These are phyloP conservation scores for Penicillium parvum DNA, from an alignment of 495 filamentous ascomycete species.

Conservation along the genomic window DNA sequence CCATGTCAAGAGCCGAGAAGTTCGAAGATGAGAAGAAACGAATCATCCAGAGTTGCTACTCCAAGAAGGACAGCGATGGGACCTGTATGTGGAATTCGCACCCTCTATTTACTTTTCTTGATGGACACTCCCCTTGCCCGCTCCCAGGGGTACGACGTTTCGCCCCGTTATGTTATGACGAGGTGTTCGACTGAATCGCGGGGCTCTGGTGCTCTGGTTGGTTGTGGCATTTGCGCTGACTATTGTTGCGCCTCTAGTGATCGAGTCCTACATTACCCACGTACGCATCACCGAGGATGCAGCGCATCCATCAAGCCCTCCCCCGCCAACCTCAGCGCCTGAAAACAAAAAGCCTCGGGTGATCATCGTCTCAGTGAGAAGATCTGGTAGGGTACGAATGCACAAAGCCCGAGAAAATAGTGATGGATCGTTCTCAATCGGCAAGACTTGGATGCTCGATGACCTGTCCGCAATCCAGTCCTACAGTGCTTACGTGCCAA, in stretches of 20 bases:
- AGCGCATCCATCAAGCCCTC: conserved; percentile 75
- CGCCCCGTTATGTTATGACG: neutral
- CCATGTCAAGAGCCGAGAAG: conserved; percentile 69
- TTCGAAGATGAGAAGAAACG: conserved; percentile 95
- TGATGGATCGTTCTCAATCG: conserved; percentile 92
- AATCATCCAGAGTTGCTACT: conserved; percentile 89
- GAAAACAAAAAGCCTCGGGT: conserved; percentile 82
- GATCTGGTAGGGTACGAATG: conserved; percentile 86
- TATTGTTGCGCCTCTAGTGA: conserved; percentile 45
- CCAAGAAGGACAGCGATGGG: conserved; percentile 79
- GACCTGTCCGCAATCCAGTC: conserved; percentile 79
- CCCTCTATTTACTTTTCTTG: neutral
- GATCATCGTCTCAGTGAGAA: conserved; percentile 87
- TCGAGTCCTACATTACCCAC: conserved; percentile 97
- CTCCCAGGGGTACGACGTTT: conserved; percentile 8
- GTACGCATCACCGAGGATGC: conserved; percentile 84
- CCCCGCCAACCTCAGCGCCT: conserved; percentile 64
- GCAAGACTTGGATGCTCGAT: conserved; percentile 95
- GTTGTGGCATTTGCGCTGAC: conserved; percentile 17
- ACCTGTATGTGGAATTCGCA: conserved; percentile 52
- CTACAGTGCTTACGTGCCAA: conserved; percentile 53
- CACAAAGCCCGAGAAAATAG: conserved; percentile 95
- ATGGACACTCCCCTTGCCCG: neutral
- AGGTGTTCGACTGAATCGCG: neutral
- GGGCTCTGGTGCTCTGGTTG: too few species aligned